Evolutionary conservation across 768 basidiomycete genomes (phyloP).

Genomic region (Pulveroboletus sp.): DNA sequence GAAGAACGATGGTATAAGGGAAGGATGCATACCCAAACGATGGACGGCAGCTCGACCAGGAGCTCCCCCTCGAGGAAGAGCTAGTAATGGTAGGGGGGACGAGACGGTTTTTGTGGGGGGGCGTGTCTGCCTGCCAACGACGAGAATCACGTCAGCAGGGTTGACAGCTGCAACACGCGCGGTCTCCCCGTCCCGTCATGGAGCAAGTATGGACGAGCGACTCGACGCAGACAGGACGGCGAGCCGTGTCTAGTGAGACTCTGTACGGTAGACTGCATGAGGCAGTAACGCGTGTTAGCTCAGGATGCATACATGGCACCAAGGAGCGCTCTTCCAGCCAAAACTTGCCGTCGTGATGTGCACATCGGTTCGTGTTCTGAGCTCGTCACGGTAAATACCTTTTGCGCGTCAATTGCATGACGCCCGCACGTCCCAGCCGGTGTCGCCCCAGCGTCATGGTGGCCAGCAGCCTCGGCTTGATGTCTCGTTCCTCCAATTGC

Average conservation of each 20-base stretch:
- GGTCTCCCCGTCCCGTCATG: neutral
- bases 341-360: no score
- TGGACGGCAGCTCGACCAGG: constrained; percentile 9
- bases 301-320: no score
- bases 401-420: no score
- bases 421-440: no score
- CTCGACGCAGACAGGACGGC: neutral
- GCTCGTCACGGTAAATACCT: no score
- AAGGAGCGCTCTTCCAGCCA: no score
- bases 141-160: constrained; percentile 18
- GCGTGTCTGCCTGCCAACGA: neutral
- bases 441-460: no score
- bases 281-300: neutral
- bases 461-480: no score
- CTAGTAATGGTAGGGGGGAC: neutral
- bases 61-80: constrained; percentile 7
- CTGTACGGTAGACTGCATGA: neutral
- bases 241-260: no score
- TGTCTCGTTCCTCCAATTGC: no score
- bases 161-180: neutral
- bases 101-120: constrained; percentile 6
- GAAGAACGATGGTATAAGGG: constrained; percentile 20
- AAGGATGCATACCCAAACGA: constrained; percentile 27
- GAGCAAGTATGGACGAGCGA: neutral
- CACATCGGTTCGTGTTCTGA: no score